Evolutionary conservation across 768 basidiomycete species (phyloP).

Genomic region (Dendrothele bispora): DNA sequence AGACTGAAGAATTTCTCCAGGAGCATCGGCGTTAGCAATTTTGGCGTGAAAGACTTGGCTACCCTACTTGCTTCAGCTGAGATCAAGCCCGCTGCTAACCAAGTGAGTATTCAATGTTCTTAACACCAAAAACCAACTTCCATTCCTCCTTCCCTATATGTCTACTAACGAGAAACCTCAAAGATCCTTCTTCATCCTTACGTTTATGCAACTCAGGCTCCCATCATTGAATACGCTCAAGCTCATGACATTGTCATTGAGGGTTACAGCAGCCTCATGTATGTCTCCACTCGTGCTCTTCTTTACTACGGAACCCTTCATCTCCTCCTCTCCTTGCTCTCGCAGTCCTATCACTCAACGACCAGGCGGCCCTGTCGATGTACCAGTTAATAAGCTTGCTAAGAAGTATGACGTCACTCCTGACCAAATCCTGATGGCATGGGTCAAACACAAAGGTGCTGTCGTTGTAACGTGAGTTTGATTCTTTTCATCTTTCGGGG

Average conservation of each 20-base stretch:
- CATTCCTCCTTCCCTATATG: no score
- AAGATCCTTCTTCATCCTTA: slow-evolving; percentile 76
- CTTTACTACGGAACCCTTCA: background rate
- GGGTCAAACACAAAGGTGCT: slow-evolving; percentile 69
- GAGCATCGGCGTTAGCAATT: slow-evolving; percentile 77
- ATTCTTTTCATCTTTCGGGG: slow-evolving; percentile 6
- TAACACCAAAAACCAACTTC: no score
- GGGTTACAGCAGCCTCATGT: slow-evolving; percentile 71
- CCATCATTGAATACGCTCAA: slow-evolving; percentile 57
- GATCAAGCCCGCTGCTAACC: slow-evolving; percentile 66
- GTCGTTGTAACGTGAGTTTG: slow-evolving; percentile 60
- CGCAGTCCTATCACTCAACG: slow-evolving; percentile 6
- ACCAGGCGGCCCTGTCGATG: slow-evolving; percentile 61
- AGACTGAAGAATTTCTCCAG: no score
- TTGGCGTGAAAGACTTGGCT: slow-evolving; percentile 52
- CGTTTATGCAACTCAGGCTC: slow-evolving; percentile 51
- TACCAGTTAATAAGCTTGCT: slow-evolving; percentile 55
- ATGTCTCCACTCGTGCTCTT: slow-evolving; percentile 16
- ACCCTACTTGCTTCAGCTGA: slow-evolving; percentile 58
- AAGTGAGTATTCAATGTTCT: slow-evolving; percentile 39
- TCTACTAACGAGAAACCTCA: background rate
- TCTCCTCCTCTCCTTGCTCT: background rate
- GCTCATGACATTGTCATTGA: slow-evolving; percentile 65
- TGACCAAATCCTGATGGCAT: slow-evolving; percentile 72
- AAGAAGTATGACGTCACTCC: slow-evolving; percentile 46